Evolutionary conservation across 225 moss, liverwort and hornwort genomes (phyloP).

Genomic region (Polytrichum commune): DNA sequence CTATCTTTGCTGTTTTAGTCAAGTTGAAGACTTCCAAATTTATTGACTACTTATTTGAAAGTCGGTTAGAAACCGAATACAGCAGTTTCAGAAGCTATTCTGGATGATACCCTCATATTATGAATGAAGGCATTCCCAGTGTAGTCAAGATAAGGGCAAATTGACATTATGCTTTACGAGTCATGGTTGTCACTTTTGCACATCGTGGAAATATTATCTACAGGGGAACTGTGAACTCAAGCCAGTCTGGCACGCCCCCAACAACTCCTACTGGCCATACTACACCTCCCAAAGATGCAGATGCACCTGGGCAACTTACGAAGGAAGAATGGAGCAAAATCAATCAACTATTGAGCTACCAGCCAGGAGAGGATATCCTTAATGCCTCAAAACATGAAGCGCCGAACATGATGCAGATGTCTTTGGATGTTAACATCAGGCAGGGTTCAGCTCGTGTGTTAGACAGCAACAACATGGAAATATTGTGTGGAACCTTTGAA

Average conservation of each 20-base stretch:
- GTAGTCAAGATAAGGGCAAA: no score
- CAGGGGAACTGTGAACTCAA: conserved; percentile 51
- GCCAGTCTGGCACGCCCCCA: conserved; percentile 31
- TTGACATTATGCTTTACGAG: not conserved
- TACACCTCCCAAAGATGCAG: conserved; percentile 34
- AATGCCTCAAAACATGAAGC: conserved; percentile 66
- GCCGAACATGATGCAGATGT: conserved; percentile 87
- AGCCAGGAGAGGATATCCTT: conserved; percentile 73
- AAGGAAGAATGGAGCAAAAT: conserved; percentile 98
- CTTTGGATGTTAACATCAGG: conserved; percentile 71
- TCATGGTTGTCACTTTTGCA: not conserved
- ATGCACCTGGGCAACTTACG: conserved; percentile 75
- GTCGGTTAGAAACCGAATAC: no score
- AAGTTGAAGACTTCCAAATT: no score
- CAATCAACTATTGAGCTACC: conserved; percentile 91
- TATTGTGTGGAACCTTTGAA: conserved; percentile 90
- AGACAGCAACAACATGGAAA: conserved; percentile 71
- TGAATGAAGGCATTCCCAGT: no score
- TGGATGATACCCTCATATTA: no score
- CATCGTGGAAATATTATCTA: conserved; percentile 11
- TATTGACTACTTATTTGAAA: no score
- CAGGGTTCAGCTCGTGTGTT: conserved; percentile 80
- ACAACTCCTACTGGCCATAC: conserved; percentile 26
- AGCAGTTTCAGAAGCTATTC: no score
- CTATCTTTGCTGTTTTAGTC: no score